These are phyloP conservation scores for Fomitopsis betulina DNA, from an alignment of 1,284 basidiomycete genomes.

Conservation along the genomic window DNA sequence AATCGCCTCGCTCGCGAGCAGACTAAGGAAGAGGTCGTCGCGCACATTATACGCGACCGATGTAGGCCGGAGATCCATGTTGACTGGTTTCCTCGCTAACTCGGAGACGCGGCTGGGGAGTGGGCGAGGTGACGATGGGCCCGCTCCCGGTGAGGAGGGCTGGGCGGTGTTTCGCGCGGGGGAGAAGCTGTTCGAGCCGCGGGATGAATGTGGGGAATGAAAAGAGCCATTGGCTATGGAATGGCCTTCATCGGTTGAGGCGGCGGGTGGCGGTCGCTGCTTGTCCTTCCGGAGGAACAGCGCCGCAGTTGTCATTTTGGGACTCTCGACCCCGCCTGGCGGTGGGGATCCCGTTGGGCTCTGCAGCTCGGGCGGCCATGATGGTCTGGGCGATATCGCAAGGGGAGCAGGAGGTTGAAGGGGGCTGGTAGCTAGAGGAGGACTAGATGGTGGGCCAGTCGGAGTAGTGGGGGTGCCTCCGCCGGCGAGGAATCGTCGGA, in stretches of 20 bases:
- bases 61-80: conserved; percentile 34
- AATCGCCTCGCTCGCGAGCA: conserved; percentile 84
- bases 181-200: conserved; percentile 21
- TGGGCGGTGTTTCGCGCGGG: conserved; percentile 25
- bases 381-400: conserved; percentile 31
- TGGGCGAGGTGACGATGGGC: conserved; percentile 35
- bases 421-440: conserved; percentile 18
- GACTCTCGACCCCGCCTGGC: conserved; percentile 21
- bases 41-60: conserved; percentile 46
- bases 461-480: conserved; percentile 29
- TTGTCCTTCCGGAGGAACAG: conserved; percentile 53
- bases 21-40: conserved; percentile 78
- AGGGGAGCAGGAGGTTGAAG: conserved; percentile 17
- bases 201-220: conserved; percentile 23
- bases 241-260: conserved; percentile 15
- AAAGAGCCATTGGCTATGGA: conserved; percentile 20
- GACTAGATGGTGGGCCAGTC: conserved; percentile 19
- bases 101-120: conserved; percentile 25
- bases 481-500: conserved; percentile 59
- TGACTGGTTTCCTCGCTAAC: conserved; percentile 29
- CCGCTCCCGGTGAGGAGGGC: conserved; percentile 34
- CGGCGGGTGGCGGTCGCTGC: conserved; percentile 25
- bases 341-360: conserved; percentile 20
- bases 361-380: conserved; percentile 39
- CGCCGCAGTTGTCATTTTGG: conserved; percentile 37